Conservation (phyloP, 768 basidiomycete genomes). For the Tremella fuciformis region DNA sequence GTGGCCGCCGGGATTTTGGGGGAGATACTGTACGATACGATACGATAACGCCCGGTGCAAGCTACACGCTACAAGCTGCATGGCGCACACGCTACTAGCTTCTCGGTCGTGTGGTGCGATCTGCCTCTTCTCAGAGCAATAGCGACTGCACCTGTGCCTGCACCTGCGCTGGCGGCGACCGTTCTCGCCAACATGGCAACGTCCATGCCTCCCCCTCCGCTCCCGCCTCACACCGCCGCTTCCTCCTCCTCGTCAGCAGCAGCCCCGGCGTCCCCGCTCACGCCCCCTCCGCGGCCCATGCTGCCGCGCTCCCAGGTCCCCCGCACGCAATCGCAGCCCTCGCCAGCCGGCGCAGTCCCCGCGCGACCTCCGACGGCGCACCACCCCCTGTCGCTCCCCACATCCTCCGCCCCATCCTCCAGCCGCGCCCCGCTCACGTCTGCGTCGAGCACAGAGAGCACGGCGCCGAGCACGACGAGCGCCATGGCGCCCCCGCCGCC, state of each 20-base stretch:
- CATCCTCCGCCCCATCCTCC: not conserved
- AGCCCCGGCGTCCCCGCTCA: constrained; percentile 5
- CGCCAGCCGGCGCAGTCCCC: constrained; percentile 2
- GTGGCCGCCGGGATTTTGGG: too few species aligned
- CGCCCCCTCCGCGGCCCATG: constrained; percentile 12
- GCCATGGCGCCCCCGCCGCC: not conserved
- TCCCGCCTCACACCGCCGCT: too few species aligned
- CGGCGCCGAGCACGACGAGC: not conserved
- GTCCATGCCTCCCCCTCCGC: too few species aligned
- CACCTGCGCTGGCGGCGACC: too few species aligned
- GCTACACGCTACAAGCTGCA: too few species aligned
- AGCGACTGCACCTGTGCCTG: too few species aligned
- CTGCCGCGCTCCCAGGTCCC: constrained; percentile 13
- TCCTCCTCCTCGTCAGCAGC: not conserved
- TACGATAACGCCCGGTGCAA: too few species aligned
- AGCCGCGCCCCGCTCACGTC: constrained; percentile 1
- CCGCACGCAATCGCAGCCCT: constrained; percentile 10
- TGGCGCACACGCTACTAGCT: too few species aligned
- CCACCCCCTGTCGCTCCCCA: not conserved
- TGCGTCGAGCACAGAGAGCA: not conserved
- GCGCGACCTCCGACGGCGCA: not conserved
- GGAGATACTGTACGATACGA: too few species aligned
- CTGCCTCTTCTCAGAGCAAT: too few species aligned
- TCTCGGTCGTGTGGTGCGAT: too few species aligned
- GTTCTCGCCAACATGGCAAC: too few species aligned